Percentiles rank a stretch among this genome's conserved stretches.
phyloP scores from a whole-genome alignment of 129 eudicot species.

The Chrysanthemum lavandulifolium region DNA sequence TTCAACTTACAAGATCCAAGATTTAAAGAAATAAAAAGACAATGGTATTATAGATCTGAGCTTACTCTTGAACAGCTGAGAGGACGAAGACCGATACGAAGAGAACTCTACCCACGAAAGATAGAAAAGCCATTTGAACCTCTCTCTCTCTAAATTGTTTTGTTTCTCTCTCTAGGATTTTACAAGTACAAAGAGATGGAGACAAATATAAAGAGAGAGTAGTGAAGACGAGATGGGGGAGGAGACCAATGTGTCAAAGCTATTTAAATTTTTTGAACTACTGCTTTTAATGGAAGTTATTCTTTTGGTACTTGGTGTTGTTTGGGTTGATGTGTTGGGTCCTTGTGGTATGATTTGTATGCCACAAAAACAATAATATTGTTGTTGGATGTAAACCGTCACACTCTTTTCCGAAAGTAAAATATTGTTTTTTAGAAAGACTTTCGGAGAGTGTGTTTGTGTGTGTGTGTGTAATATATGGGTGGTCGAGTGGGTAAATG shows the following conservation, averaged over 20 bases:
- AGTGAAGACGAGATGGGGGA: constrained; percentile 21
- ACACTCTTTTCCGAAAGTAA: too few species aligned
- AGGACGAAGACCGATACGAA: constrained; percentile 76
- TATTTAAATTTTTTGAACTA: constrained; percentile 39
- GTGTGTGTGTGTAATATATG: too few species aligned
- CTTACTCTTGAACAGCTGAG: constrained; percentile 85
- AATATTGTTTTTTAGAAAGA: too few species aligned
- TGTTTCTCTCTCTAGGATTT: constrained; percentile 41
- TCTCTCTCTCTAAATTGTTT: constrained; percentile 14
- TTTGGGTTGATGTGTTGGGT: background rate
- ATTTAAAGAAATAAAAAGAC: background rate
- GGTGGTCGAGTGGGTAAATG: too few species aligned
- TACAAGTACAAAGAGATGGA: constrained; percentile 14
- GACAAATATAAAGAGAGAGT: constrained; percentile 27
- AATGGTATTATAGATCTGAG: constrained; percentile 41
- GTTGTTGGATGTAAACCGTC: too few species aligned
- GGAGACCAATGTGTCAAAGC: background rate
- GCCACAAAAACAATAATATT: too few species aligned
- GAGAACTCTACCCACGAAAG: constrained; percentile 73
- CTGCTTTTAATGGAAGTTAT: constrained; percentile 24
- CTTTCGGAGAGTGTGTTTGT: too few species aligned
- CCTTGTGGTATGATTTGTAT: too few species aligned
- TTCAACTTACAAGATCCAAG: background rate
- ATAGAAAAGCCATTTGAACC: constrained; percentile 55
- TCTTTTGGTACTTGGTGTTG: too few species aligned